These are phyloP conservation scores for Fusarium tricinctum DNA, from an alignment of 2,329 filamentous ascomycete genomes.

Conservation along the genomic window DNA sequence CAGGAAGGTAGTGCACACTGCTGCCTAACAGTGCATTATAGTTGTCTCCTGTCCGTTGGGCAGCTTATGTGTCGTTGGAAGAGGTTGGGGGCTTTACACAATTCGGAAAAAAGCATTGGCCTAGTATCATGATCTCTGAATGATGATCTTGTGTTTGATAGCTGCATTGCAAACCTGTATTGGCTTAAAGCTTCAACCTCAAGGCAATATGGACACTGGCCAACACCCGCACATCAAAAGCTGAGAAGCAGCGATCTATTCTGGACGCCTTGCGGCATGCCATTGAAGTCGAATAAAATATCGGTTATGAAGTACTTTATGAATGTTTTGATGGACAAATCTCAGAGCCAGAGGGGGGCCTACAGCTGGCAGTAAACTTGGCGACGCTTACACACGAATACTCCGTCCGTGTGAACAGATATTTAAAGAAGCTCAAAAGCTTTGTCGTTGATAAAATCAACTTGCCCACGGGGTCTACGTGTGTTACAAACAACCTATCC, in stretches of 20 bases:
- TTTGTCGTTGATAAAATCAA: too few relatives aligned
- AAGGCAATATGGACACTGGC: background rate
- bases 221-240: background rate
- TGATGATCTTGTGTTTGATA: background rate
- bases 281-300: background rate
- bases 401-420: background rate
- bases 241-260: background rate
- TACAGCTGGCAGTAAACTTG: constrained; percentile 29
- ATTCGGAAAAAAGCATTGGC: background rate
- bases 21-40: background rate
- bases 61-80: background rate
- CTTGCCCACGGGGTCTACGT: too few relatives aligned
- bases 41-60: background rate
- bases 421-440: too few relatives aligned
- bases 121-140: background rate
- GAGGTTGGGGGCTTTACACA: background rate
- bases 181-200: background rate
- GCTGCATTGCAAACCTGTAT: background rate
- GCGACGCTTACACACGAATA: constrained; percentile 42
- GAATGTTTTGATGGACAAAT: too few relatives aligned
- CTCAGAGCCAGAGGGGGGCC: too few relatives aligned
- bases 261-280: background rate
- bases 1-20: background rate
- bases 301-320: too few relatives aligned
- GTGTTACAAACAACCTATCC: too few relatives aligned